A percentile compares a stretch with the other conserved stretches of the same genome.
phyloP scores from a whole-genome alignment of 306 rosid species.

The Fragaria nilgerrensis region DNA sequence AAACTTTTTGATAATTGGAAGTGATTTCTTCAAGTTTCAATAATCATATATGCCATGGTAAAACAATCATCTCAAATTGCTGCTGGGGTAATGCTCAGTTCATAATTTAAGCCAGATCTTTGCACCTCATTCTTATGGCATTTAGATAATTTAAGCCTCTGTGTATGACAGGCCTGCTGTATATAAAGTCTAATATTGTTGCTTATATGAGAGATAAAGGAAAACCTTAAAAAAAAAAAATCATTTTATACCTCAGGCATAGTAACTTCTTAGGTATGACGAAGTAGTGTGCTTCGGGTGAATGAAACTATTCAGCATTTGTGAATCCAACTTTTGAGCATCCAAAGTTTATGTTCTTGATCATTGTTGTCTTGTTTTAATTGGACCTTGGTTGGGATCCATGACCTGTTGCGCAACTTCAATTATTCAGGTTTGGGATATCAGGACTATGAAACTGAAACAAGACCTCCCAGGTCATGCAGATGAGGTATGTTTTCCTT shows the following conservation, averaged over 20 bases:
- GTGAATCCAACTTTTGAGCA: background rate
- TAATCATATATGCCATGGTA: background rate
- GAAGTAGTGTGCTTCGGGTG: background rate
- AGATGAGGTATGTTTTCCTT: conserved; percentile 61
- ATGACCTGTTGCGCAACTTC: background rate
- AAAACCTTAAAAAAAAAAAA: too few relatives aligned
- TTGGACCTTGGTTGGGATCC: background rate
- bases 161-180: background rate
- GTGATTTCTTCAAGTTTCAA: background rate
- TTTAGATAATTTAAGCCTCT: background rate
- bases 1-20: background rate
- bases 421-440: conserved; percentile 78
- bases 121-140: background rate
- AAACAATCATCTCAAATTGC: background rate
- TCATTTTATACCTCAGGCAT: background rate
- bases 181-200: background rate
- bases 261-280: background rate
- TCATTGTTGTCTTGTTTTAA: background rate
- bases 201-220: background rate
- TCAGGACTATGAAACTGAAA: conserved; percentile 69
- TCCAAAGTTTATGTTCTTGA: background rate
- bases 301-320: background rate
- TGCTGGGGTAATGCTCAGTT: background rate
- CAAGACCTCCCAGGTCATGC: conserved; percentile 99
- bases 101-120: background rate